phyloP scores from a whole-genome alignment of 257 asterid genomes.

The Salvia miltiorrhiza region DNA sequence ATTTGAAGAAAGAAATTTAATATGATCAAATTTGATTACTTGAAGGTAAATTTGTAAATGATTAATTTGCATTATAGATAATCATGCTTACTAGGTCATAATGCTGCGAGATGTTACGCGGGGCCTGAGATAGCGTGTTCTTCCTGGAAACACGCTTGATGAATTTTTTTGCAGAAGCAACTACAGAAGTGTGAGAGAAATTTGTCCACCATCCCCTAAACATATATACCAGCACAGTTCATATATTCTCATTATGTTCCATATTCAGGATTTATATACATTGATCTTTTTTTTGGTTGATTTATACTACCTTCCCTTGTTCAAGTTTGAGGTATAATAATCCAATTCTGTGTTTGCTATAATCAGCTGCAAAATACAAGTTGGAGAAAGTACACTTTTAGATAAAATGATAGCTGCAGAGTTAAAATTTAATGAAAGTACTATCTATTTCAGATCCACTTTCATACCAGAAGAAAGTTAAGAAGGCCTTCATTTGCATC shows the following conservation, averaged over 20 bases:
- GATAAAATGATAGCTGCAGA: neutral
- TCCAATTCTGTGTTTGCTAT: slow-evolving; percentile 55
- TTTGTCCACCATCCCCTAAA: slow-evolving; percentile 81
- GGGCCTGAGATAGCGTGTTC: slow-evolving; percentile 76
- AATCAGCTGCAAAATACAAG: slow-evolving; percentile 41
- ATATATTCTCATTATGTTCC: no score
- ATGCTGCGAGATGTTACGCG: slow-evolving; percentile 62
- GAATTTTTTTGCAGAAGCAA: slow-evolving; percentile 61
- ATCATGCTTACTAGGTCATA: slow-evolving; percentile 16
- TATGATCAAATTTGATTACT: no score
- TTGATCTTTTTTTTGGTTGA: neutral
- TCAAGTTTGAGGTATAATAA: slow-evolving; percentile 36
- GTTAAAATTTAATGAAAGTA: neutral
- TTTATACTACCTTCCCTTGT: slow-evolving; percentile 41
- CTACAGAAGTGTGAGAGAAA: slow-evolving; percentile 47
- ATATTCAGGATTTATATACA: no score
- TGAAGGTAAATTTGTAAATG: no score
- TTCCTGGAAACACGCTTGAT: slow-evolving; percentile 43
- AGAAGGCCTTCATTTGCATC: slow-evolving; percentile 59
- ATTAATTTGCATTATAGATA: no score
- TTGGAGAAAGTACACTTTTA: neutral
- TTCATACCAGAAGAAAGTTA: slow-evolving; percentile 57
- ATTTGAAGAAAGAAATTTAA: no score
- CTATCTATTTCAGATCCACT: neutral
- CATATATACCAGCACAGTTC: no score